Conservation (phyloP, 352 stramenopile species). For the Pythium phragmiticola region DNA sequence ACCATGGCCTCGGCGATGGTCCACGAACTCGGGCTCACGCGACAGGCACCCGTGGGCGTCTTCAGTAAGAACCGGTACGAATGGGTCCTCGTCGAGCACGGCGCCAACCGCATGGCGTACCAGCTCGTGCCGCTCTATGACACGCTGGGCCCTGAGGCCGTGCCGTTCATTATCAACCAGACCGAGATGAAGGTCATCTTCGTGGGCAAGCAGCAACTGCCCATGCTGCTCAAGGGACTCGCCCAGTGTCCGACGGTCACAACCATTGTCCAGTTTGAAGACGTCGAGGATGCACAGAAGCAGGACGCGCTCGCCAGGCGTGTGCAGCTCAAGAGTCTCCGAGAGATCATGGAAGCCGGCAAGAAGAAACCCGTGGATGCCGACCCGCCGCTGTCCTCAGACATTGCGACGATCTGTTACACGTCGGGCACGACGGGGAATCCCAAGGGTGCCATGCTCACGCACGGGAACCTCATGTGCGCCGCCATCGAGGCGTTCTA, state of each 20-base stretch:
- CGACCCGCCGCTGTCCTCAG: constrained; percentile 45
- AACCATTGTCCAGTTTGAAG: constrained; percentile 54
- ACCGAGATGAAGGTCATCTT: constrained; percentile 71
- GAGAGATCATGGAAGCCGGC: constrained; percentile 35
- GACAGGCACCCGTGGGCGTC: constrained; percentile 53
- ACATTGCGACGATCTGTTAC: constrained; percentile 93
- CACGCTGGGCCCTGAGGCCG: constrained; percentile 44
- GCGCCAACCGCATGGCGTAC: too few relatives aligned
- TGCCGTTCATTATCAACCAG: constrained; percentile 79
- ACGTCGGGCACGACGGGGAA: constrained; percentile 73
- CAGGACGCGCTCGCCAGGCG: constrained; percentile 32
- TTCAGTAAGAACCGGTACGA: constrained; percentile 40
- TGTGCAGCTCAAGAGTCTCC: constrained; percentile 40
- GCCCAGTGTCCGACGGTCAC: constrained; percentile 47
- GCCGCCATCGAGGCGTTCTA: constrained; percentile 29
- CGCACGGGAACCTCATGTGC: constrained; percentile 45
- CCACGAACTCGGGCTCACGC: constrained; percentile 31
- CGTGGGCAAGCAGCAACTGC: constrained; percentile 50
- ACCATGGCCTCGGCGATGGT: constrained; percentile 41
- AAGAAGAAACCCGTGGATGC: constrained; percentile 42
- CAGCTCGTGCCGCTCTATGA: too few relatives aligned
- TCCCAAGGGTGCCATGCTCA: constrained; percentile 69
- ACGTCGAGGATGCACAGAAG: constrained; percentile 38
- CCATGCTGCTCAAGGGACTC: constrained; percentile 45
- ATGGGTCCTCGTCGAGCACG: too few relatives aligned